Evolutionary conservation across 2,329 filamentous ascomycete genomes (phyloP).

Genomic region (Verticillium alfalfae): DNA sequence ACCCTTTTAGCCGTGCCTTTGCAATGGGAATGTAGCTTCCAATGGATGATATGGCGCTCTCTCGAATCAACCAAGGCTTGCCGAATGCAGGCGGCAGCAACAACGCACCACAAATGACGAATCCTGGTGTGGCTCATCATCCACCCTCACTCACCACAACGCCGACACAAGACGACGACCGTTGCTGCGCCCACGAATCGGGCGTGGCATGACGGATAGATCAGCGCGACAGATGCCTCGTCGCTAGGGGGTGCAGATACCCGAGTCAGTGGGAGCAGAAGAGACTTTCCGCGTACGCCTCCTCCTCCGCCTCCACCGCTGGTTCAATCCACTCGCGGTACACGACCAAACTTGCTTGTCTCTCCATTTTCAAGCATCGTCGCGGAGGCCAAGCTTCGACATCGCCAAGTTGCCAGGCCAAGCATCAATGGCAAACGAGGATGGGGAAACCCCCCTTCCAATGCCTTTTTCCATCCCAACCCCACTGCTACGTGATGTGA

Average conservation of each 20-base stretch:
- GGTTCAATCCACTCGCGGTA: not conserved
- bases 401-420: not conserved
- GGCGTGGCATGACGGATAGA: not conserved
- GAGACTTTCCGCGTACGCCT: not conserved
- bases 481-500: too few species aligned
- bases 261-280: not conserved
- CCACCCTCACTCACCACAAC: not conserved
- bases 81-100: not conserved
- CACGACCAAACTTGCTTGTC: not conserved
- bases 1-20: not conserved
- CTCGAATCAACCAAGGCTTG: not conserved
- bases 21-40: not conserved
- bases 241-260: not conserved
- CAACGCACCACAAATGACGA: not conserved
- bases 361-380: not conserved
- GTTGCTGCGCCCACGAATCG: not conserved
- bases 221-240: not conserved
- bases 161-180: not conserved
- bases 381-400: not conserved
- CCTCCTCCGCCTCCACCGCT: not conserved
- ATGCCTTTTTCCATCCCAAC: too few species aligned
- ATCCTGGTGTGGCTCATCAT: not conserved
- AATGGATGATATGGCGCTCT: not conserved
- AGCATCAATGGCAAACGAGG: not conserved
- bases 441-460: not conserved